A percentile compares a stretch with the other conserved stretches of the same genome.
These are phyloP conservation scores for Porogramme epimiltina DNA, from an alignment of 1,284 basidiomycete genomes.

Conservation along the genomic window DNA sequence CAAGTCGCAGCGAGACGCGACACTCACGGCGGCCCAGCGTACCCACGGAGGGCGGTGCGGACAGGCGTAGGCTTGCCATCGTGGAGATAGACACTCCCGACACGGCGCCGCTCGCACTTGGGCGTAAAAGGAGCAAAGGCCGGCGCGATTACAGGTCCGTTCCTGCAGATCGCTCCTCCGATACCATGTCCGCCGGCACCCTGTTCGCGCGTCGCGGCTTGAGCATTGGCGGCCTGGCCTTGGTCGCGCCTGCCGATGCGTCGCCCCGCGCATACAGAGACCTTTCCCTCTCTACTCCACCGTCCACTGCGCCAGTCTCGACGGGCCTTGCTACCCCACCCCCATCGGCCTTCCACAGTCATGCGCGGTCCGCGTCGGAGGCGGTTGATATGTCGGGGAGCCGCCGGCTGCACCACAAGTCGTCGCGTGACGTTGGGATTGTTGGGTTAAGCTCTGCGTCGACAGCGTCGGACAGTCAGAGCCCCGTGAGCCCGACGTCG, in stretches of 20 bases:
- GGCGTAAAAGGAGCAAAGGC: conserved; percentile 26
- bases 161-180: background rate
- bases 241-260: conserved; percentile 70
- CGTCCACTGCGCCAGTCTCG: conserved; percentile 45
- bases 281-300: conserved; percentile 40
- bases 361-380: conserved; percentile 52
- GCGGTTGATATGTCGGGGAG: conserved; percentile 28
- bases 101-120: conserved; percentile 20
- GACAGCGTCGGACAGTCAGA: conserved; percentile 17
- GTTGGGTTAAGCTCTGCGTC: conserved; percentile 43
- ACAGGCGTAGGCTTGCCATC: conserved; percentile 67
- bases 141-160: conserved; percentile 3
- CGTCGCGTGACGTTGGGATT: conserved; percentile 59
- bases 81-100: conserved; percentile 50
- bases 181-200: conserved; percentile 12
- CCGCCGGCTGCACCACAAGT: conserved; percentile 35
- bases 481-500: conserved; percentile 20
- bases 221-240: conserved; percentile 54
- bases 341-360: conserved; percentile 23
- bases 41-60: conserved; percentile 57
- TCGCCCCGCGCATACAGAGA: conserved; percentile 53
- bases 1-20: conserved; percentile 9
- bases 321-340: conserved; percentile 23
- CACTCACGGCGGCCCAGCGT: conserved; percentile 46
- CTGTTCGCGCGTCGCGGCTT: conserved; percentile 47